Base-by-base conservation (phyloP, 345 rosid species). In the Eucalyptus globulus region DNA sequence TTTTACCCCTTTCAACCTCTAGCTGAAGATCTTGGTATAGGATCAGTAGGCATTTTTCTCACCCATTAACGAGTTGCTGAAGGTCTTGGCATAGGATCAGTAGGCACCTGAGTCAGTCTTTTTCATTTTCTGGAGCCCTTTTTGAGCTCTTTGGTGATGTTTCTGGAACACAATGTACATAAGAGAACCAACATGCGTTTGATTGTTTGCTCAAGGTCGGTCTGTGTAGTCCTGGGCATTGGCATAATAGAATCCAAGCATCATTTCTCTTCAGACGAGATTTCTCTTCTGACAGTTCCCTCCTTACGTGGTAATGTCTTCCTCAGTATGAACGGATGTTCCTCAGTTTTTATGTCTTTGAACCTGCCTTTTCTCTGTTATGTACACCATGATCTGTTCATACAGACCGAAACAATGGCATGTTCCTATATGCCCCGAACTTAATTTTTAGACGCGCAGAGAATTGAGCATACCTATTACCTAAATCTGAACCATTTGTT, bases 51-150 rank as follows among this genome's bases (percentile, higher is more conserved):
- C 86, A 87, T 50, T 87, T 65, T 80, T 87, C 87, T 87, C 69
- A 19, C 40, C 87, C 27, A 49, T 91, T 85, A 85, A 80, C 88
- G 31, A 89, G 86, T 87, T 89, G 92, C 87, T 88, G 91, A 90
- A 86, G 89, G 89, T 80, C 80, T 87, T 60, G 88, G 89, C 50
- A 50, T 50, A 49, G 88, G 72, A 88, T 87, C 81, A 44, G 65
- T 87, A 58, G 88, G 89, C 86, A 81, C 47, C 85, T 76, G 85
- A 76, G 85, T 76, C 16, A 4, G 85, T 76, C 29, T 72, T 72
- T 69, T 69, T 69, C 81, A 37, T 72, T 34, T 69, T 72, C 81
- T 5, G 24, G 44, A 72, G 45, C 44, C 44, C 81, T 34, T 37
- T 34, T 40, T 9, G 13, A 72, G 81, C 26, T 72, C 24, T 43